phyloP scores from a whole-genome alignment of 2,329 filamentous ascomycete genomes.

The Aureobasidium sp. region DNA sequence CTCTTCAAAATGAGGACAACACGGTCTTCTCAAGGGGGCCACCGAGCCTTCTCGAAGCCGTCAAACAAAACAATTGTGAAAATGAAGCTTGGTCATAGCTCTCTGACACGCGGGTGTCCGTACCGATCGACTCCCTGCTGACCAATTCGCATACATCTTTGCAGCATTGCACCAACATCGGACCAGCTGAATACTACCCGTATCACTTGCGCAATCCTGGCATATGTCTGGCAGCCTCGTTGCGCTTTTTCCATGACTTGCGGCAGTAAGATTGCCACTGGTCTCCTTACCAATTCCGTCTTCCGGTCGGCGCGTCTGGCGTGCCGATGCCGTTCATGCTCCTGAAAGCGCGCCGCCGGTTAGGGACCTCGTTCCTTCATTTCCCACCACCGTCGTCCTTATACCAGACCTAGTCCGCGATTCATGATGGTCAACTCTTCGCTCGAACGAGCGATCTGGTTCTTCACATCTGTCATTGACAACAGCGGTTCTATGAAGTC shows the following conservation, averaged over 20 bases:
- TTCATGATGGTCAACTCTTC: not conserved
- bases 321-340: constrained; percentile 9
- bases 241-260: not conserved
- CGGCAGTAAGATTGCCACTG: not conserved
- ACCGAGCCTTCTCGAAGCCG: constrained; percentile 12
- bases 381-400: not conserved
- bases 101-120: not conserved
- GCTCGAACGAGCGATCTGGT: not conserved
- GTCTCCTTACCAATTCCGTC: not conserved
- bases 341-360: constrained; percentile 7
- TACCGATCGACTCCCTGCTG: not conserved
- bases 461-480: not conserved
- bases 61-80: constrained; percentile 15
- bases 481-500: not conserved
- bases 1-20: constrained; percentile 9
- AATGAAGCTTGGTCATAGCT: constrained; percentile 14
- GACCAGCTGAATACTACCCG: too few species aligned
- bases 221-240: too few species aligned
- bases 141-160: not conserved
- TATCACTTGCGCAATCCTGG: too few species aligned
- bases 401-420: not conserved
- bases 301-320: not conserved
- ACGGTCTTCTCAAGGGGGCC: constrained; percentile 14
- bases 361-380: not conserved
- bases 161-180: not conserved